Evolutionary conservation across 257 asterid genomes (phyloP).

Genomic region (Fraxinus anomala): DNA sequence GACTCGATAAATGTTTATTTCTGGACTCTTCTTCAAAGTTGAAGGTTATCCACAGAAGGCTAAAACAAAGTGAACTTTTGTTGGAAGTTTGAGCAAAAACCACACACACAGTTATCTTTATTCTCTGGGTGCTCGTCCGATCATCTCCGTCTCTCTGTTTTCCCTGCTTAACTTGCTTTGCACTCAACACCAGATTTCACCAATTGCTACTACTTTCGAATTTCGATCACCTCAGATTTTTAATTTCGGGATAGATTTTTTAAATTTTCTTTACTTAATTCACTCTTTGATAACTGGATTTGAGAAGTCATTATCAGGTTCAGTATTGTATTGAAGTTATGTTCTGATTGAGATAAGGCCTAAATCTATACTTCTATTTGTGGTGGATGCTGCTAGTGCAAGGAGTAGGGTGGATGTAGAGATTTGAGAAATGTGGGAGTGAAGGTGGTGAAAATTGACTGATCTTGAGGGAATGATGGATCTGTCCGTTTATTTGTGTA

Average conservation of each 20-base stretch:
- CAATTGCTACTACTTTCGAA: neutral
- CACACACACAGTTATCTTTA: neutral
- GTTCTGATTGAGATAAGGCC: neutral
- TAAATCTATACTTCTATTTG: neutral
- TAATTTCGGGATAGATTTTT: neutral
- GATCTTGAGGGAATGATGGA: neutral
- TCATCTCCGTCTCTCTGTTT: neutral
- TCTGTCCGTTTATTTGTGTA: neutral
- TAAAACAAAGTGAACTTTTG: neutral
- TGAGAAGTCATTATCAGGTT: neutral
- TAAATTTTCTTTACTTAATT: neutral
- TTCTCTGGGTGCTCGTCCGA: neutral
- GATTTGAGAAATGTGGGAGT: too few relatives aligned
- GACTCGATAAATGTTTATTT: neutral
- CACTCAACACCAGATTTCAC: neutral
- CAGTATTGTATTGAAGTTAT: neutral
- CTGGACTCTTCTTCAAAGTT: neutral
- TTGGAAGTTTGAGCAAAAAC: too few relatives aligned
- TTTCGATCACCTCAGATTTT: neutral
- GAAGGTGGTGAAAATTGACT: neutral
- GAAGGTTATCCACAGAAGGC: neutral
- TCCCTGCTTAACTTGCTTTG: neutral
- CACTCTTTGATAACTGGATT: neutral
- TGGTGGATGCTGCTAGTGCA: neutral
- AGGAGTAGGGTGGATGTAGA: neutral